Evolutionary conservation across 2,329 filamentous ascomycete genomes (phyloP).

Genomic region (Hypoxylon sp.): DNA sequence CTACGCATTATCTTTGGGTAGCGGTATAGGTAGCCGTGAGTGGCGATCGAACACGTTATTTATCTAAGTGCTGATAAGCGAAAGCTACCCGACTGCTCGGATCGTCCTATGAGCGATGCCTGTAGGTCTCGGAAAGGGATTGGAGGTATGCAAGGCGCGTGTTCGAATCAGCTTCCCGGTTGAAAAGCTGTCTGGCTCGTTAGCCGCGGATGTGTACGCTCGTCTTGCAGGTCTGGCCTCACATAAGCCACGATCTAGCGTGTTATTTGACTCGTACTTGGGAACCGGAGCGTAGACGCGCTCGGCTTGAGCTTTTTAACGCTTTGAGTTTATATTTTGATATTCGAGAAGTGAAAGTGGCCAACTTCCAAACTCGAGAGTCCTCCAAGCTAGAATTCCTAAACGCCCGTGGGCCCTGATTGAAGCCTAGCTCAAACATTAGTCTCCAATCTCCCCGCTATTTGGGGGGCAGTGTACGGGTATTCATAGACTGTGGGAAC

Average conservation of each 20-base stretch:
- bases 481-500: conserved; percentile 17
- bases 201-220: conserved; percentile 28
- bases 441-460: too few species aligned
- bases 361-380: conserved; percentile 19
- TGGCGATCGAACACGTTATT: conserved; percentile 3
- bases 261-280: conserved; percentile 1
- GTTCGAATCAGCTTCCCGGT: not conserved
- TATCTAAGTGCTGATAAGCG: conserved; percentile 4
- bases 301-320: not conserved
- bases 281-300: conserved; percentile 4
- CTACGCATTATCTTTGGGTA: not conserved
- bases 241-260: conserved; percentile 16
- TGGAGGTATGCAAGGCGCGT: not conserved
- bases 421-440: too few species aligned
- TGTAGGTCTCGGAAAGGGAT: conserved; percentile 1
- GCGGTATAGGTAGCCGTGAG: not conserved
- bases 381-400: conserved; percentile 6
- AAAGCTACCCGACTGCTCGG: conserved; percentile 15
- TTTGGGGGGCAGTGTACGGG: too few species aligned
- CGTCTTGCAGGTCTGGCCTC: conserved; percentile 13
- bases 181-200: conserved; percentile 16
- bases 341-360: conserved; percentile 16
- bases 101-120: not conserved
- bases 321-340: not conserved
- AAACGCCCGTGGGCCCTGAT: conserved; percentile 21